Evolutionary conservation across 2,329 filamentous ascomycete genomes (phyloP), one percentile per base, ranked within the genome.

Genomic region (Aspergillus japonicus): DNA sequence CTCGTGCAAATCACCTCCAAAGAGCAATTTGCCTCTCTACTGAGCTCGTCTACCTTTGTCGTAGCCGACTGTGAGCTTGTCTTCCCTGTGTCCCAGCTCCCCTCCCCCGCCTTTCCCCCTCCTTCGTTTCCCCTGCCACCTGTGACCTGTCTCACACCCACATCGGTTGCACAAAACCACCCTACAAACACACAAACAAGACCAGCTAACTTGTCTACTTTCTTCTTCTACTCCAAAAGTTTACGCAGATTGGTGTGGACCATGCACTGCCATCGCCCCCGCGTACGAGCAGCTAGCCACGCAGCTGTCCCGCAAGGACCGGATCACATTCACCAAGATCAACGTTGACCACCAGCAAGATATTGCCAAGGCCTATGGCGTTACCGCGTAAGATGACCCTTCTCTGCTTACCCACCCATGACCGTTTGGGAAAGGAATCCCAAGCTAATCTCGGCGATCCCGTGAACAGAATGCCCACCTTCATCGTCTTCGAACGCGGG

Each of bases 261-360:
- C 92, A 71, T 96, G 92, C 84, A 90, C 91, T 69, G 83, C 86
- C 65, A 92, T 98, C 66, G 90, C 89, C 5, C 91, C 93, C 19
- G 77, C 92, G 63, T 97, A 91, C 80, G 90, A 95, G 70, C 81
- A 88, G 73, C 85, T 97, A 52, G 87, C 92, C 33, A 73, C 78
- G 49, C 83, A 87, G 62, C 83, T 96, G 50, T 89, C 91, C 19
- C 85, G 87, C 54, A 85, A 89, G 16, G 87, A 88, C 67, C 81
- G 84, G 65, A 88, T 96, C 68, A 90, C 88, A 35, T 97, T 98
- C 75, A 87, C 87, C 74, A 96, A 95, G 80, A 84, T 97, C 79
- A 88, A 98, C 81, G 89, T 87, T 62, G 92, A 96, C 67, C 77
- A 83, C 54, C 89, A 95, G 73, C 82, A 86, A 69, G 87, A 91